phyloP scores from a whole-genome alignment of 2,329 filamentous ascomycete species.

The Pseudogymnoascus sp. region DNA sequence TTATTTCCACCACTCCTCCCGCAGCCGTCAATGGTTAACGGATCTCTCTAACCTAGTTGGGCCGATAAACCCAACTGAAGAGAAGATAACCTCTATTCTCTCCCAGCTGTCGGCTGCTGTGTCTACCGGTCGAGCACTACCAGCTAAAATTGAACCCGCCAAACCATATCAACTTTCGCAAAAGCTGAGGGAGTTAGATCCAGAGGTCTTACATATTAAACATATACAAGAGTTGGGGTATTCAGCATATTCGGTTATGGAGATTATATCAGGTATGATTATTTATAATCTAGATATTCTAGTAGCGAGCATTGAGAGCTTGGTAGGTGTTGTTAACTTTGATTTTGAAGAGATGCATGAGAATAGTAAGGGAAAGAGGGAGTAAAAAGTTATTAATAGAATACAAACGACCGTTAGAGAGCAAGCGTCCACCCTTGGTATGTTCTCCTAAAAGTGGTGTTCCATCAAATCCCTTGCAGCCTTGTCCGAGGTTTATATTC shows the following conservation, averaged over 20 bases:
- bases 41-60: slow-evolving; percentile 6
- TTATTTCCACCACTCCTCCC: background rate
- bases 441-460: background rate
- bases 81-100: slow-evolving; percentile 8
- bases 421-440: background rate
- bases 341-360: background rate
- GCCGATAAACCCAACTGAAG: slow-evolving; percentile 5
- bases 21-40: background rate
- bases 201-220: slow-evolving; percentile 4
- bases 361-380: background rate
- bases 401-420: background rate
- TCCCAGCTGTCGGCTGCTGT: slow-evolving; percentile 6
- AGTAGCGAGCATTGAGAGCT: slow-evolving; percentile 2
- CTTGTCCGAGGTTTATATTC: background rate
- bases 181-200: slow-evolving; percentile 7
- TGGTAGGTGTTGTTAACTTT: slow-evolving; percentile 6
- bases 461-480: background rate
- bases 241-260: slow-evolving; percentile 7
- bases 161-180: slow-evolving; percentile 8
- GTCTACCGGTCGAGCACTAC: slow-evolving; percentile 1
- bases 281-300: background rate
- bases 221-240: slow-evolving; percentile 6
- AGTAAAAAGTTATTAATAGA: background rate
- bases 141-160: background rate
- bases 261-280: slow-evolving; percentile 9